phyloP scores from a whole-genome alignment of 2,329 filamentous ascomycete genomes.

The Colletotrichum euphorbiae region DNA sequence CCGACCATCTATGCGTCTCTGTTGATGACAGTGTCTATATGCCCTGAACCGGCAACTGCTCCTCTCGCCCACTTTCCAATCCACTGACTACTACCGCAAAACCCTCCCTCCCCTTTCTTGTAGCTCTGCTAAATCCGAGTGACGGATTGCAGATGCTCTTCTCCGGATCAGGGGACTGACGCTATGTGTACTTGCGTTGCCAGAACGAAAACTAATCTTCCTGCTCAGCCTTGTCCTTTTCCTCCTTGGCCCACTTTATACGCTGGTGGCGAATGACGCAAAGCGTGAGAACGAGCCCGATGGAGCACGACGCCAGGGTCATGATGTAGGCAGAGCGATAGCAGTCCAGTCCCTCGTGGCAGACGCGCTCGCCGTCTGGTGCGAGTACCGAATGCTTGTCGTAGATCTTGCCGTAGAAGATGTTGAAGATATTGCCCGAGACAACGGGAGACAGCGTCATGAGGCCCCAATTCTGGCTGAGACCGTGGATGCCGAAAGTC shows the following conservation, averaged over 20 bases:
- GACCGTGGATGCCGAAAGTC: constrained; percentile 87
- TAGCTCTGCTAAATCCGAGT: too few relatives aligned
- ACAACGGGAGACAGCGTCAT: constrained; percentile 92
- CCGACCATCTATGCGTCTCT: background rate
- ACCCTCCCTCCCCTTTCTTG: too few relatives aligned
- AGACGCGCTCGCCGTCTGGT: constrained; percentile 77
- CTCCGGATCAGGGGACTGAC: too few relatives aligned
- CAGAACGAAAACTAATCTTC: constrained; percentile 47
- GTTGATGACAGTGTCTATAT: background rate
- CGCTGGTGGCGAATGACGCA: constrained; percentile 75
- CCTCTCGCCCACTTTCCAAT: too few relatives aligned
- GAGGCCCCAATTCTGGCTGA: constrained; percentile 96
- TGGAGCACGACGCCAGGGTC: constrained; percentile 77
- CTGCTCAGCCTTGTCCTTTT: constrained; percentile 52
- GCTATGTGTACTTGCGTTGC: too few relatives aligned
- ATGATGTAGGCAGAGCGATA: constrained; percentile 85
- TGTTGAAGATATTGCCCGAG: constrained; percentile 91
- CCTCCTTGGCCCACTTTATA: constrained; percentile 50
- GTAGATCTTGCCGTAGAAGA: constrained; percentile 87
- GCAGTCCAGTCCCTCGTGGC: constrained; percentile 81
- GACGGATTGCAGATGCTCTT: too few relatives aligned
- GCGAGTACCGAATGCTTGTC: constrained; percentile 81
- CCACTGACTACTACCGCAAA: too few relatives aligned
- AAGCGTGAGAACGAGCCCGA: constrained; percentile 76
- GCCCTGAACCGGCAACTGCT: too few relatives aligned